Percentiles rank a stretch among this genome's conserved stretches.
Evolutionary conservation across 148 eudicot species (phyloP).

Genomic region (Drosera capensis): DNA sequence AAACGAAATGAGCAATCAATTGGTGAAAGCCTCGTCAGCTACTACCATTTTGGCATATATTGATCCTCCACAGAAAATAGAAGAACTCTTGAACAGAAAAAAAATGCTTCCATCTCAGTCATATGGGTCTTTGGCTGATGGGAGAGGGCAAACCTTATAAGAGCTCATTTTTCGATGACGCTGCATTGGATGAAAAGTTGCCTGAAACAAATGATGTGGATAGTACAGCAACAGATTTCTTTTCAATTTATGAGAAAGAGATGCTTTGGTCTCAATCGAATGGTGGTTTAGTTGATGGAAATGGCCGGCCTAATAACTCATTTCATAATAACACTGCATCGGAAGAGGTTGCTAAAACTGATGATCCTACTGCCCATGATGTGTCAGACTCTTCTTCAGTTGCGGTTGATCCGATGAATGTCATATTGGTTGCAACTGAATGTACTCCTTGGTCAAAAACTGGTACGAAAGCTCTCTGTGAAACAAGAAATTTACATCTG

Average conservation of each 20-base stretch:
- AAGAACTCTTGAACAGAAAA: constrained; percentile 7
- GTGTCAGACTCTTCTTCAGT: constrained; percentile 75
- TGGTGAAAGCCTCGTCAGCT: constrained; percentile 10
- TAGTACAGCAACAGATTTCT: constrained; percentile 18
- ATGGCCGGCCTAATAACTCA: constrained; percentile 16
- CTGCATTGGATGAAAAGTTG: constrained; percentile 8
- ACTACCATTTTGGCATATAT: constrained; percentile 5
- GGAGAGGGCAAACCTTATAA: constrained; percentile 8
- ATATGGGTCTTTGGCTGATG: constrained; percentile 8
- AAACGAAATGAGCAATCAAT: constrained; percentile 17
- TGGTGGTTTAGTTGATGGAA: constrained; percentile 12
- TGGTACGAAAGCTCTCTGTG: too few species aligned
- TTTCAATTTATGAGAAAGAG: too few species aligned
- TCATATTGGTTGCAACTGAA: constrained; percentile 86
- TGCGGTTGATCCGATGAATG: constrained; percentile 84
- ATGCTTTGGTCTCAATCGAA: too few species aligned
- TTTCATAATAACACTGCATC: too few species aligned
- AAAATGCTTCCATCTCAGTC: constrained; percentile 18
- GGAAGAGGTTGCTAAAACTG: constrained; percentile 15
- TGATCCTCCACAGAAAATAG: constrained; percentile 13
- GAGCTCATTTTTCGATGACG: too few species aligned
- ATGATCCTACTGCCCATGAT: constrained; percentile 29
- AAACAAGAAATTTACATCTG: too few species aligned
- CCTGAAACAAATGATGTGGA: constrained; percentile 8
- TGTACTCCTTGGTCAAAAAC: constrained; percentile 89